Evolutionary conservation across 139 green algal genomes (phyloP), one percentile per base, ranked within the genome.

Genomic region (Bryopsis sp.): DNA sequence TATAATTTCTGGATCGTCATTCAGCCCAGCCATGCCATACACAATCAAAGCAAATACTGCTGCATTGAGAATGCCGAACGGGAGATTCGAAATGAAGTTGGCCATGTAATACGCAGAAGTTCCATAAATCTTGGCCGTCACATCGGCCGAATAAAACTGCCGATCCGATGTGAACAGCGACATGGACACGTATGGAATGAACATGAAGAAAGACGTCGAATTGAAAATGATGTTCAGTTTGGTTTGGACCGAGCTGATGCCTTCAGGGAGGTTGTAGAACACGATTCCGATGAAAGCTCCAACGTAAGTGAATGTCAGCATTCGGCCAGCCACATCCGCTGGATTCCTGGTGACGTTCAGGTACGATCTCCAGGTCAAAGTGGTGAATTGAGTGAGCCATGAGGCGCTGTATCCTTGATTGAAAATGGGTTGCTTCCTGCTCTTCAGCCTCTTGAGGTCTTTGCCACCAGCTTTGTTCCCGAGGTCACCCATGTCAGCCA

Each of bases 141-240:
- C 34, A 65, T 90, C 84, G 2, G 78, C 77, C 11, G 77, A 73
- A 67, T 80, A 87, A 73, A 81, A 89, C 59, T 77, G 78, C 54
- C 81, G 77, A 80, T 85, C 80, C 0, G 78, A 80, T 4, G 75
- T 81, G 66, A 84, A 85, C 36, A 89, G 70, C 58, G 69, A 80
- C 74, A 87, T 83, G 74, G 74, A 86, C 63, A 85, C 62, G 63
- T 84, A 87, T 28, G 84, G 84, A 57, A 87, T 79, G 38, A 89
- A 76, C 65, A 82, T 65, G 57, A 81, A 84, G 71, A 89, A 88
- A 59, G 78, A 79, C 36, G 81, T 46, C 46, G 68, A 50, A 6
- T 66, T 63, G 58, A 82, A 89, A 47, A 82, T 62, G 66, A 84
- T 59, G 46, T 72, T 79, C 39, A 81, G 33, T 11, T 75, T 71